Conservation (phyloP, 2,329 filamentous ascomycete genomes). For the Penicillium fuscoglaucum region DNA sequence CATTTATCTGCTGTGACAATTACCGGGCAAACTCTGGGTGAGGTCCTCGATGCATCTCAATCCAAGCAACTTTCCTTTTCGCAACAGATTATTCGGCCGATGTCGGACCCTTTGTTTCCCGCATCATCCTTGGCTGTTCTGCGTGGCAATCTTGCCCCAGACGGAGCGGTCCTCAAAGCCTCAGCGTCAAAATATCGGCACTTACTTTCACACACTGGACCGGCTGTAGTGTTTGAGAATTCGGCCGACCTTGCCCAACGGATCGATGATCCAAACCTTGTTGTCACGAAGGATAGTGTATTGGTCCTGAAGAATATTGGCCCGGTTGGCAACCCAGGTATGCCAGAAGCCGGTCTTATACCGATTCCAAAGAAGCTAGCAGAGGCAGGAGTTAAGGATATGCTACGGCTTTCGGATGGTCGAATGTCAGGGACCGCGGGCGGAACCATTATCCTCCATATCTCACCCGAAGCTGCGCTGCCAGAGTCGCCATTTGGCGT, state of each 20-base stretch:
- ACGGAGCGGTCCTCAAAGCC: slow-evolving; percentile 53
- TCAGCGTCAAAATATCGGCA: slow-evolving; percentile 51
- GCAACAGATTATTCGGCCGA: slow-evolving; percentile 45
- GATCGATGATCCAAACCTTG: slow-evolving; percentile 49
- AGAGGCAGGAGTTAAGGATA: slow-evolving; percentile 51
- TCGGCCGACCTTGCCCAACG: slow-evolving; percentile 48
- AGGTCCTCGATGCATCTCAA: slow-evolving; percentile 46
- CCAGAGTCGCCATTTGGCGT: slow-evolving; percentile 51
- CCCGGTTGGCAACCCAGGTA: slow-evolving; percentile 54
- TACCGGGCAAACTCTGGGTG: slow-evolving; percentile 50
- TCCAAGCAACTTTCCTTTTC: slow-evolving; percentile 47
- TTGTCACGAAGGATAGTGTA: slow-evolving; percentile 48
- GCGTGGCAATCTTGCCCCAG: slow-evolving; percentile 50
- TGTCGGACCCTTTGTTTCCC: slow-evolving; percentile 49
- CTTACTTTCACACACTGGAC: slow-evolving; percentile 48
- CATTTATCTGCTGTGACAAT: slow-evolving; percentile 50
- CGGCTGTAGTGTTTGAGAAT: slow-evolving; percentile 52
- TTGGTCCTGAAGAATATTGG: slow-evolving; percentile 53
- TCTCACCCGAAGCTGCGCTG: slow-evolving; percentile 54
- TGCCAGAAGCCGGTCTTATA: slow-evolving; percentile 55
- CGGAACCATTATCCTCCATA: slow-evolving; percentile 56
- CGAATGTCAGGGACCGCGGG: slow-evolving; percentile 58
- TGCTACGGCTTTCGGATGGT: slow-evolving; percentile 56
- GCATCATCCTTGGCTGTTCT: slow-evolving; percentile 49
- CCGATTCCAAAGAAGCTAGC: slow-evolving; percentile 53